Conservation (phyloP, 176 grass and related monocot genomes). For the Hsuehochloa calcarea region DNA sequence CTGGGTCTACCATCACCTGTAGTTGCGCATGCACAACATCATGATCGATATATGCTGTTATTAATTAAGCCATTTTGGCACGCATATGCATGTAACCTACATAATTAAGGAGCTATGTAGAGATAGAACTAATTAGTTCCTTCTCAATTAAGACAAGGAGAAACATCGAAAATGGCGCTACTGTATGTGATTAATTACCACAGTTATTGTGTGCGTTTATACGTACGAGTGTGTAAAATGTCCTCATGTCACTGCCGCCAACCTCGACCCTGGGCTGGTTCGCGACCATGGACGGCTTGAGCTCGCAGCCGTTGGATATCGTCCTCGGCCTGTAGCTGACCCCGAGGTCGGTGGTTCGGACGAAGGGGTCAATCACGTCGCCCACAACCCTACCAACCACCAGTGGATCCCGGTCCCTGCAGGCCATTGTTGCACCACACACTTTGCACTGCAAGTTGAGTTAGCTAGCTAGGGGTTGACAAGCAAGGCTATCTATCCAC, state of each 20-base stretch:
- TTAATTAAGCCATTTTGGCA: not conserved
- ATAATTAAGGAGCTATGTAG: not conserved
- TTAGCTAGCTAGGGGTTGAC: not conserved
- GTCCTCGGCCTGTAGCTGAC: constrained; percentile 46
- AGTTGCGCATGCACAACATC: not conserved
- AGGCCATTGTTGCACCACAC: constrained; percentile 20
- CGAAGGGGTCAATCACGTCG: constrained; percentile 79
- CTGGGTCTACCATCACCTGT: constrained; percentile 80
- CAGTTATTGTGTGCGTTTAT: not conserved
- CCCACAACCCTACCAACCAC: constrained; percentile 83
- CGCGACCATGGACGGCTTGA: constrained; percentile 77
- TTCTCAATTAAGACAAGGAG: not conserved
- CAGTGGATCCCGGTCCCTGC: constrained; percentile 65
- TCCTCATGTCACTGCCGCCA: constrained; percentile 77
- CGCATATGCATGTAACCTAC: not conserved
- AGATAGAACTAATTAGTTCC: not conserved
- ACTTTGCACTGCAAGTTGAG: too few relatives aligned
- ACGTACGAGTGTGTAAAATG: constrained; percentile 79
- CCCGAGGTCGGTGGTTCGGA: constrained; percentile 46
- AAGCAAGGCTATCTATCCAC: not conserved
- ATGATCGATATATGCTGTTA: not conserved
- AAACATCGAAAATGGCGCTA: not conserved
- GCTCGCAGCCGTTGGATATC: constrained; percentile 66
- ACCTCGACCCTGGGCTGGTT: constrained; percentile 74
- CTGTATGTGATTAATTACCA: not conserved